Conservation (phyloP, 176 grass and related monocot genomes). For the Musa troglodytarum region DNA sequence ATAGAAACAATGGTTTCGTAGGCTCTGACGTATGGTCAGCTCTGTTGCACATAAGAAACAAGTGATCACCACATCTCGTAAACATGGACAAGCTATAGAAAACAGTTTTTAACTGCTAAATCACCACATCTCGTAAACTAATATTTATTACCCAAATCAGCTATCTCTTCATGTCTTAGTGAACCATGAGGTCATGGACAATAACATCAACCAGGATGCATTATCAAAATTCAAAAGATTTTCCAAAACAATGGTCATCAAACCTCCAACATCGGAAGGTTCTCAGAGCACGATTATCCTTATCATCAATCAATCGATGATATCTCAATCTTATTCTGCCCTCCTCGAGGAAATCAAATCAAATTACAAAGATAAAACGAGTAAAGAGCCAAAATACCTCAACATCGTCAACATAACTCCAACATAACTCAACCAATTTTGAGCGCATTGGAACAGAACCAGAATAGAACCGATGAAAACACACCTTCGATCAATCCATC, state of each 20-base stretch:
- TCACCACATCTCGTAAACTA: background rate
- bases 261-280: background rate
- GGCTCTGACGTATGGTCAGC: background rate
- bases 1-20: background rate
- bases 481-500: background rate
- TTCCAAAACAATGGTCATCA: background rate
- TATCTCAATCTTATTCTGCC: too few relatives aligned
- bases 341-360: too few relatives aligned
- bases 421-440: background rate
- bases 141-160: background rate
- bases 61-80: background rate
- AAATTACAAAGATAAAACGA: background rate
- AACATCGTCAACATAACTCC: background rate
- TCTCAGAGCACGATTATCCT: background rate
- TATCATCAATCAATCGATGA: background rate
- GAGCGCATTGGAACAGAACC: background rate
- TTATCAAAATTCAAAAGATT: background rate
- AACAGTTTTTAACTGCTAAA: background rate
- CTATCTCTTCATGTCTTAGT: too few relatives aligned
- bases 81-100: background rate
- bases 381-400: background rate
- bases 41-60: background rate
- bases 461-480: background rate
- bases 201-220: background rate
- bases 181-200: background rate